These are phyloP conservation scores for Myxozyma neglecta DNA, from an alignment of 805 yeast species.

Conservation along the genomic window DNA sequence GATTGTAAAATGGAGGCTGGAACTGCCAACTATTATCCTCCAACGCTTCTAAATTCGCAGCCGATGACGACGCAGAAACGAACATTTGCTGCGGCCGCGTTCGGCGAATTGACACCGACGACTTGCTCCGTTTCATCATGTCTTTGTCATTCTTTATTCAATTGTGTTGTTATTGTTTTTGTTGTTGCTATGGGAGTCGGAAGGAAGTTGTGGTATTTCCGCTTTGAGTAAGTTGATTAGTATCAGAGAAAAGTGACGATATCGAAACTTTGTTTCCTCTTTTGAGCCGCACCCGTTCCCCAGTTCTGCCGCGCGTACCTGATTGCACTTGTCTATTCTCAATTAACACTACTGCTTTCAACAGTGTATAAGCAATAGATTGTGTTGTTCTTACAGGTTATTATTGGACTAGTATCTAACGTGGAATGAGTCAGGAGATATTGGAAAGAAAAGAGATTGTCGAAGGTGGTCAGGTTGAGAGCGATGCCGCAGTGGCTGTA, in stretches of 20 bases:
- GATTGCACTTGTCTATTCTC: no score
- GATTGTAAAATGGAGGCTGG: constrained; percentile 36
- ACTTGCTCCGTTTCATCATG: constrained; percentile 28
- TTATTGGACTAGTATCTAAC: neutral
- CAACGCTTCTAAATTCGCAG: constrained; percentile 15
- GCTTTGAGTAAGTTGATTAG: no score
- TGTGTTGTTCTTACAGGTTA: neutral
- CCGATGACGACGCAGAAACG: constrained; percentile 1
- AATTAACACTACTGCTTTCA: no score
- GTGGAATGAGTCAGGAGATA: neutral
- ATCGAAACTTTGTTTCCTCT: no score
- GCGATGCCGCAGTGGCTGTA: neutral
- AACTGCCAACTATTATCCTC: constrained; percentile 28
- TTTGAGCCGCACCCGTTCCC: no score
- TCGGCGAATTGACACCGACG: constrained; percentile 26
- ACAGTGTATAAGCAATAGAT: no score
- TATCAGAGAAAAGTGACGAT: no score
- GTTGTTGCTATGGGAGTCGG: neutral
- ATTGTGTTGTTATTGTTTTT: neutral
- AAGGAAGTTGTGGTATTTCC: neutral
- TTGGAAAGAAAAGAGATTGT: no score
- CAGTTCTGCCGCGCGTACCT: no score
- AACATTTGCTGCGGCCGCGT: constrained; percentile 13
- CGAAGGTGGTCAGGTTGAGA: neutral
- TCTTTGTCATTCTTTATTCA: neutral